Base-by-base conservation (phyloP, 2,329 filamentous ascomycete species). In the Fusarium napiforme region DNA sequence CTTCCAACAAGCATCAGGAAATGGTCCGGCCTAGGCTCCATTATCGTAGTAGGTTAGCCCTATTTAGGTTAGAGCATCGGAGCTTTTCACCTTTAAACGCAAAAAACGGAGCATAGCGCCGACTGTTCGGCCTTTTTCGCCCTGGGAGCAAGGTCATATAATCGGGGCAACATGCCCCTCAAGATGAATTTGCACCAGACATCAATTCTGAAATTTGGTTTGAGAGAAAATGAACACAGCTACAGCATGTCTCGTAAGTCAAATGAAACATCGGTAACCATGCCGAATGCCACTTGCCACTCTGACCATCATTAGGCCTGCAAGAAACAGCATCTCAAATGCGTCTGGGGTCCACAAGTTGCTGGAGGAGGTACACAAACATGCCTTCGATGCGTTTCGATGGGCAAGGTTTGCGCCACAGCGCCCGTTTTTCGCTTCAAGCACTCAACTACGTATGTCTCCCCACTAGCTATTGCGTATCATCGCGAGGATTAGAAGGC, bases 291-390 rank as follows among this genome's bases (percentile, higher is more conserved):
- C 1, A 26, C 32, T 23, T 23, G 23, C 16, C 18, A 40, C n/a
- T 59, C 64, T 67, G n/a, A 64, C 11, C 10, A n/a, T 40, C 36
- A 7, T 18, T 18, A 67, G 60, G 4, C 46, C 2, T 67, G 64
- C 18, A 64, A 39, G 28, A 45, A 39, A 16, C 60, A 67, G n/a
- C 64, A 67, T 53, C 43, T 67, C 39, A 67, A 64, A 30, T 67
- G 64, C 37, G 39, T 58, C 12, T 66, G 64, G 64, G 32, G 42
- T 15, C 23, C 34, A 50, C 26, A 60, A 11, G 5, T 26, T 19
- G 18, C 23, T 4, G 59, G 43, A 9, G 43, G 26, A 40, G 21
- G 21, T 5, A 26, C 52, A 12, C 50, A 36, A 7, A 37, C 32
- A 9, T 67, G 64, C 43, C 32, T 52, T 53, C 64, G 64, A 28